These are phyloP conservation scores for Geosmithia flava DNA, from an alignment of 2,329 filamentous ascomycete genomes.

Conservation along the genomic window DNA sequence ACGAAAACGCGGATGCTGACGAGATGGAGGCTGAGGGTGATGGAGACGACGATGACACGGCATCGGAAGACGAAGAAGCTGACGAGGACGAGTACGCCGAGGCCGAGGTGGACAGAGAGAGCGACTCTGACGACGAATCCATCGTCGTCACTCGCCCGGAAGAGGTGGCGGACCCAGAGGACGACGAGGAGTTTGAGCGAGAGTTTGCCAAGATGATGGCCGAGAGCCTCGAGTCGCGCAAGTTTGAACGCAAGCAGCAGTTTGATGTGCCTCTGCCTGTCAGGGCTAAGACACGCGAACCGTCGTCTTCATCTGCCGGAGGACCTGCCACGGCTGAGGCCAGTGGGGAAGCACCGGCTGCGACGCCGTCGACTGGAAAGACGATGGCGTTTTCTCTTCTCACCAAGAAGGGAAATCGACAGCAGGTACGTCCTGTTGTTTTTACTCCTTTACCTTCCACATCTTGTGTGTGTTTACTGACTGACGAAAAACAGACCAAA, in stretches of 20 bases:
- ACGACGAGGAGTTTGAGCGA: slow-evolving; percentile 92
- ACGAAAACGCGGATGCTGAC: slow-evolving; percentile 57
- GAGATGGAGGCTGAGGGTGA: slow-evolving; percentile 50
- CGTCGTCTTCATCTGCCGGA: slow-evolving; percentile 11
- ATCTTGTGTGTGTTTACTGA: neutral
- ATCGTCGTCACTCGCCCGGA: slow-evolving; percentile 88
- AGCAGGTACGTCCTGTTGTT: slow-evolving; percentile 66
- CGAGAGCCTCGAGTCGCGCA: slow-evolving; percentile 88
- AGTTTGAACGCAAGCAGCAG: slow-evolving; percentile 86
- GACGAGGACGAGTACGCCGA: slow-evolving; percentile 20
- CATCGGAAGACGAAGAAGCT: slow-evolving; percentile 44
- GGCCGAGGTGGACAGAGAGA: slow-evolving; percentile 24
- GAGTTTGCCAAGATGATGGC: slow-evolving; percentile 98
- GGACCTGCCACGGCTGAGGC: slow-evolving; percentile 3
- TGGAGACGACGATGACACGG: slow-evolving; percentile 44
- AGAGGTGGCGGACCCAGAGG: slow-evolving; percentile 82
- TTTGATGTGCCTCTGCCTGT: slow-evolving; percentile 98
- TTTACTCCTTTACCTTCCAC: neutral
- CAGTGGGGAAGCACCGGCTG: slow-evolving; percentile 3
- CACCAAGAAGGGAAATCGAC: slow-evolving; percentile 90
- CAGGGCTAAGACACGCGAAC: slow-evolving; percentile 55
- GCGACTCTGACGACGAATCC: slow-evolving; percentile 69
- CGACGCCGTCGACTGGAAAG: slow-evolving; percentile 8
- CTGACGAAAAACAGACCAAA: slow-evolving; percentile 50
- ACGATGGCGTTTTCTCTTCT: slow-evolving; percentile 97